Percentiles rank a stretch among this genome's conserved stretches.
Evolutionary conservation across 2,329 filamentous ascomycete genomes (phyloP).

Genomic region (Clarireedia sp.): DNA sequence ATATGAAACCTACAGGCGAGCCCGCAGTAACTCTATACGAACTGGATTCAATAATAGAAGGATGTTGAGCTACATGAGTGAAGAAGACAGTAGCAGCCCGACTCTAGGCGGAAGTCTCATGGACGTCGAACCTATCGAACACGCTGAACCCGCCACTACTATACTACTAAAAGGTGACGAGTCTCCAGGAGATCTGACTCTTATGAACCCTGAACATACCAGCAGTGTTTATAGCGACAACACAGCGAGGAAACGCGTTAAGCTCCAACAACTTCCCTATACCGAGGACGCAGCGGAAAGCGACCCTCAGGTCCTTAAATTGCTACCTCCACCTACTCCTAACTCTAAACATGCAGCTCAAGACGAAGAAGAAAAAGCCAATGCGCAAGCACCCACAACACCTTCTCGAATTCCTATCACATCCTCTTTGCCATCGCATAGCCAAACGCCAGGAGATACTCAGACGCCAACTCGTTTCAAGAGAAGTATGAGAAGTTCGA

Average conservation of each 20-base stretch:
- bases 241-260: constrained; percentile 1
- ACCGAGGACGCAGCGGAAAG: constrained; percentile 20
- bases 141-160: background rate
- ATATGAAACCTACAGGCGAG: constrained; percentile 45
- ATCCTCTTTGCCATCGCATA: background rate
- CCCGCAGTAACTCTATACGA: constrained; percentile 22
- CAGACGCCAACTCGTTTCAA: background rate
- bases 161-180: background rate
- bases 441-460: background rate
- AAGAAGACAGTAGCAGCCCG: constrained; percentile 18
- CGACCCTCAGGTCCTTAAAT: background rate
- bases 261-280: background rate
- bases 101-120: constrained; percentile 12
- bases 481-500: background rate
- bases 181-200: background rate
- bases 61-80: constrained; percentile 16
- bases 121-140: background rate
- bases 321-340: background rate
- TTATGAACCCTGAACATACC: background rate
- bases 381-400: background rate
- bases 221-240: constrained; percentile 1
- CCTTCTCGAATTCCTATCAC: background rate
- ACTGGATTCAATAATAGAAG: constrained; percentile 12
- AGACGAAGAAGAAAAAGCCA: background rate
- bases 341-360: background rate